Conservation (phyloP, 2,329 filamentous ascomycete genomes). For the Talaromyces atroroseus region DNA sequence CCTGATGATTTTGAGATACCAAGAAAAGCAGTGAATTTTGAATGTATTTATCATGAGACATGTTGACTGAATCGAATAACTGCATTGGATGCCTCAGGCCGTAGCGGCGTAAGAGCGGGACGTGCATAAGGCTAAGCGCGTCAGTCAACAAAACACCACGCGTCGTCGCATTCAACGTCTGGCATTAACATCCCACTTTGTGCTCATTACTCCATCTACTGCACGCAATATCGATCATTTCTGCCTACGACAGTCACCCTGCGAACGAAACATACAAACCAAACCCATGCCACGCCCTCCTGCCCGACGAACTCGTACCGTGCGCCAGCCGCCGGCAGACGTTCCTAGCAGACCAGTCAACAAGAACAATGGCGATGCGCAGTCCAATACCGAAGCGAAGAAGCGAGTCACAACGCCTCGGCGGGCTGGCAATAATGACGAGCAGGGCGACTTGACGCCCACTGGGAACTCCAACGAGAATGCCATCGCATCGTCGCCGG, state of each 20-base stretch:
- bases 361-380: neutral
- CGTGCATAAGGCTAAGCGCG: neutral
- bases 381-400: neutral
- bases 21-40: neutral
- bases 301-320: constrained; percentile 22
- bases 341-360: neutral
- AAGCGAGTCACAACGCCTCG: constrained; percentile 5
- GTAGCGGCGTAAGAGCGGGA: neutral
- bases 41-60: neutral
- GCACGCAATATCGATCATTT: neutral
- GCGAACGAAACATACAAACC: constrained; percentile 3
- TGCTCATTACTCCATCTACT: neutral
- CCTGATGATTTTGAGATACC: constrained; percentile 16
- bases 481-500: constrained; percentile 33
- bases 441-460: constrained; percentile 24
- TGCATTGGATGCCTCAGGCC: neutral
- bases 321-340: constrained; percentile 13
- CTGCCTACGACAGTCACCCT: neutral
- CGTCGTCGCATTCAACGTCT: neutral
- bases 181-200: neutral
- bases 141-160: neutral
- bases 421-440: neutral
- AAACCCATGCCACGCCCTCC: constrained; percentile 25
- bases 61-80: neutral
- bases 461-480: constrained; percentile 26